A percentile compares a stretch with the other conserved stretches of the same genome.
Evolutionary conservation across 2,329 filamentous ascomycete species (phyloP).

Genomic region (Cercospora berteroae): DNA sequence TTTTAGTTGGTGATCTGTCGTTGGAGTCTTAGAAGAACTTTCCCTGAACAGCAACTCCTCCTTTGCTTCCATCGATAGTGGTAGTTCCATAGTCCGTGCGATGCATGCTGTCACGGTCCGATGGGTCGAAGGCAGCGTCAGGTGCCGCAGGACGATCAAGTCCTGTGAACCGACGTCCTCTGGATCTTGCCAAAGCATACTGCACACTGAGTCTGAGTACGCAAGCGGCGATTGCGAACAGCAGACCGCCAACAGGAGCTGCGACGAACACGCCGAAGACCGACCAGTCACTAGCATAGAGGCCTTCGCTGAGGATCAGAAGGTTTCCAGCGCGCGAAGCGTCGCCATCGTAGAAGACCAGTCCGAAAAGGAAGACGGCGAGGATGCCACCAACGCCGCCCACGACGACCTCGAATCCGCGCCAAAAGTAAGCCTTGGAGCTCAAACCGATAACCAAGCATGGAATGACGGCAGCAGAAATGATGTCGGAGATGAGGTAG

Average conservation of each 20-base stretch:
- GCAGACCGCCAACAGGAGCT: conserved; percentile 70
- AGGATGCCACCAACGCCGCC: conserved; percentile 75
- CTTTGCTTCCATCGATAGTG: not conserved
- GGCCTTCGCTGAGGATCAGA: conserved; percentile 68
- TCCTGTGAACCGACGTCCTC: conserved; percentile 64
- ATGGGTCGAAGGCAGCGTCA: conserved; percentile 18
- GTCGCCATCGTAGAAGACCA: conserved; percentile 68
- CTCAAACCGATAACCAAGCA: conserved; percentile 70
- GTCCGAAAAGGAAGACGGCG: conserved; percentile 77
- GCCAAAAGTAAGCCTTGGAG: conserved; percentile 67
- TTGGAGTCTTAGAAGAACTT: conserved; percentile 7
- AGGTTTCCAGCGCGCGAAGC: conserved; percentile 63
- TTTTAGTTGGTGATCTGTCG: not conserved
- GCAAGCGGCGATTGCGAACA: conserved; percentile 68
- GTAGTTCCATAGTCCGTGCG: conserved; percentile 11
- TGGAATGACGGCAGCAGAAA: conserved; percentile 73
- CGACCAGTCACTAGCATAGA: conserved; percentile 77
- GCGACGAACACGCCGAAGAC: conserved; percentile 80
- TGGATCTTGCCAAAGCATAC: conserved; percentile 56
- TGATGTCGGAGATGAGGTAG: conserved; percentile 76
- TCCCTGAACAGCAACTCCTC: not conserved
- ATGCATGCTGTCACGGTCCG: conserved; percentile 15
- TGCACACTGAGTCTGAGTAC: conserved; percentile 59
- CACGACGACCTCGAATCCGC: conserved; percentile 75
- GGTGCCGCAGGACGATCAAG: conserved; percentile 55